Evolutionary conservation across 257 asterid species (phyloP), one percentile per base, ranked within the genome.

Genomic region (Lavandula angustifolia): DNA sequence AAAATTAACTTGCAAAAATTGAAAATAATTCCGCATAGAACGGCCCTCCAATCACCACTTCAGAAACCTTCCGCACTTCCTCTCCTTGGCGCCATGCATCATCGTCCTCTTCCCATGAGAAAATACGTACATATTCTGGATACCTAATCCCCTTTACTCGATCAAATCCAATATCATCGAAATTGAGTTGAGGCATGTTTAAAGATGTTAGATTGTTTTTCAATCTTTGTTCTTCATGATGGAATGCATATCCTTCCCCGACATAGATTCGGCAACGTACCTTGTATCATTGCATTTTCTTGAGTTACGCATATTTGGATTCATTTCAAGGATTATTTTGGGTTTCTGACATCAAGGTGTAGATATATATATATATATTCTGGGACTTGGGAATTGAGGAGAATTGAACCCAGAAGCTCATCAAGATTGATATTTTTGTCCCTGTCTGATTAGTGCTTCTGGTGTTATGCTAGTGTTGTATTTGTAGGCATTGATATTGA

Each of bases 11-110:
- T 12, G 18, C 8, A 44, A 44, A 22, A 12, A 44, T 12, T 44
- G 1, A 4, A 37, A 22, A 7, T 32, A 60, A 12, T 40, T 4
- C 73, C 70, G 74, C 62, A 61, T 46, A 70, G 8, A 53, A 46
- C 76, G 73, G 66, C 14, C 41, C 27, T 56, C 75, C 79, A 64
- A 43, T 64, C 79, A 64, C 38, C 51, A 59, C 61, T 14, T 66
- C 7, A 44, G 52, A 53, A 66, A 29, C 63, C 61, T 59, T 27
- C 44, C 12, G 11, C 54, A 12, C 17, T 42, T 66, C 62, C 57
- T 57, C 73, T 47, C 31, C 13, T 0, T 0, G 35, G 65, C 37
- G 18, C 52, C 52, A 66, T 58, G 40, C 9, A 18, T 54, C 27
- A 7, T 9, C 44, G 10, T 51, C 34, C 12, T 43, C 60, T 49